Base-by-base conservation (phyloP, 345 rosid species). In the Isatis tinctoria region DNA sequence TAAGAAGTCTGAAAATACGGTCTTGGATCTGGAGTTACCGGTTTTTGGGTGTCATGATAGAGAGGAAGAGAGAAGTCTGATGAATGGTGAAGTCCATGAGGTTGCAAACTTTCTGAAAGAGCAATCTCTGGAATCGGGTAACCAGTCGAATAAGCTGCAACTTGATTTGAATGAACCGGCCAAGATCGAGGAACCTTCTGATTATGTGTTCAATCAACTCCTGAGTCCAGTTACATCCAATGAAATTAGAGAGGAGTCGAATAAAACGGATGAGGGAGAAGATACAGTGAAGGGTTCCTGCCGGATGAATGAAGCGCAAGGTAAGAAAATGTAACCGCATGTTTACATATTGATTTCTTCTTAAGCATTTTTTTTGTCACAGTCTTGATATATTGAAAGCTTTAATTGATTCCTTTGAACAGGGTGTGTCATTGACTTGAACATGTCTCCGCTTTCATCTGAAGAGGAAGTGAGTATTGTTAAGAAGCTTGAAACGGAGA, bases 1-100 rank as follows among this genome's bases (percentile, higher is more conserved):
- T 75, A 64, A 73, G 48, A 85, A 58, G 76, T 60, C 74, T 67
- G 83, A 84, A 24, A 81, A 78, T 75, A 76, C 67, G 80, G 74
- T 83, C 67, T 77, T 85, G 84, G 88, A 87, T 83, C 83, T 85
- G 45, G 88, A 85, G 66, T 74, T 70, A 70, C 85, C 86, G 14
- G 90, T 77, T 80, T 58, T 74, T 4, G 83, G 74, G 65, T 81
- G 56, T 75, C 52, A 74, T 37, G 84, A 74, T 66, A 67, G 73
- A 49, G 85, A 69, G 49, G 79, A 77, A 17, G 83, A 72, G 69
- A 74, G 60, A 36, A 26, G 70, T 58, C 52, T 53, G 11, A 62
- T 44, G 53, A 71, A 39, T 70, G 68, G 75, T 67, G 57, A 35
- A 43, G 78, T 51, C n/a, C 13, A 65, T 60, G 62, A 17, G 43